Percentiles rank a stretch among this genome's conserved stretches.
These are phyloP conservation scores for Dothiorella sarmentorum DNA, from an alignment of 2,329 filamentous ascomycete species.

Conservation along the genomic window DNA sequence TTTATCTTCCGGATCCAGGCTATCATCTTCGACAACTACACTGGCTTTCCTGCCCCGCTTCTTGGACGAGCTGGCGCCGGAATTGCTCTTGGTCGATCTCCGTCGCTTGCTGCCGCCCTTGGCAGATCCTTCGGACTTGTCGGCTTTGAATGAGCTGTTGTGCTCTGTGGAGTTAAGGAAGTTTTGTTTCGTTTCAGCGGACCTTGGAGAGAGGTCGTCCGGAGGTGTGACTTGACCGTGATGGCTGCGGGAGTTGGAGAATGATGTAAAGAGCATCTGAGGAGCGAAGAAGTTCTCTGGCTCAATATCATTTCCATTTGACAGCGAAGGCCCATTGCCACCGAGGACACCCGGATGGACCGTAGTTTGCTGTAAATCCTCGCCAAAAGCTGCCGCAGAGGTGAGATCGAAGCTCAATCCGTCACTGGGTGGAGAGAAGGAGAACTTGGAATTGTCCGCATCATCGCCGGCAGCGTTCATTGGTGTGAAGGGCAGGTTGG, in stretches of 20 bases:
- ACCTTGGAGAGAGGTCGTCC: conserved; percentile 31
- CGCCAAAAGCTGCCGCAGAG: background rate
- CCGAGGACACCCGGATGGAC: background rate
- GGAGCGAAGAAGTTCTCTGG: background rate
- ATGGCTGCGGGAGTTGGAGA: background rate
- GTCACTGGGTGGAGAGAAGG: background rate
- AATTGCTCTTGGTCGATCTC: background rate
- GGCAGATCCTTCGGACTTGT: background rate
- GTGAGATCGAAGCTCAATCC: background rate
- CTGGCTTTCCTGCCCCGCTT: conserved; percentile 5
- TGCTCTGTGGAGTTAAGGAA: background rate
- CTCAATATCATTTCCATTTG: background rate
- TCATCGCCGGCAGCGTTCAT: background rate
- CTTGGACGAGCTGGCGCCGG: background rate
- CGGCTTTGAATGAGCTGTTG: background rate
- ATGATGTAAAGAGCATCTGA: background rate
- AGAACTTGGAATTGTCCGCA: background rate
- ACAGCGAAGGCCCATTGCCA: background rate
- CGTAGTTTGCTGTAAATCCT: background rate
- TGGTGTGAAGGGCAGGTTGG: background rate
- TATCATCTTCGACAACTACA: background rate
- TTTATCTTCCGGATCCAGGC: background rate
- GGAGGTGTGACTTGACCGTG: conserved; percentile 37
- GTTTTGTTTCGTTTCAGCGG: background rate
- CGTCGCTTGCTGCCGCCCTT: conserved; percentile 2